Base-by-base conservation (phyloP, 2,329 filamentous ascomycete genomes). In the Penicillium olsonii region DNA sequence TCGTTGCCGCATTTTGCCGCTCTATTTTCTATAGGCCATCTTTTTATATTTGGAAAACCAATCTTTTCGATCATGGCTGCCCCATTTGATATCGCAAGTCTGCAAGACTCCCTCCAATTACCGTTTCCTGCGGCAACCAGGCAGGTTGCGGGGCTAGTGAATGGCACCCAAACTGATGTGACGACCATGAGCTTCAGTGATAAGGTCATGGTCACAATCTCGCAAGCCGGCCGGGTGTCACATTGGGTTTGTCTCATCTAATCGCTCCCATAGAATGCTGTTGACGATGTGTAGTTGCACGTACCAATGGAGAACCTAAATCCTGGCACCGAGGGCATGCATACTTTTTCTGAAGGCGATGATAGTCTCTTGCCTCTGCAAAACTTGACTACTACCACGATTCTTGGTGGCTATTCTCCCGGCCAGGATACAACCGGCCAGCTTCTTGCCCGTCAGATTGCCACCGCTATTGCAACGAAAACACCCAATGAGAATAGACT, bases 201-300 rank as follows among this genome's bases (percentile, higher is more conserved):
- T 79, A 95, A 90, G 72, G 90, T 99, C 62, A 75, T 99, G 61
- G 77, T 99, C 55, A 96, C 91, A 1, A 81, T 97, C 52, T 89
- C 88, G 0, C 94, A 97, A 73, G 83, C 87, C 53, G 92, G 92
- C 6, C 83, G 87, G 51, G 75, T 97, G 39, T 88, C 89, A 17
- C 94, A 97, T 78, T 99, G 94, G 94, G 91, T 96, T 77, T 45
- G 75, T 67, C 12, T 10, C 8, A 12, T 18, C 40, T n/a, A 41
- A n/a, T 11, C 9, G 37, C 3, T n/a, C n/a, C 26, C 11, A 22
- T 27, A n/a, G 26, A 34, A 40, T 12, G 48, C 31, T 24, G 52
- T 44, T 58, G 55, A 57, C 34, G 5, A 10, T 19, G 14, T 37
- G 15, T 26, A 65, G 61, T 56, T 69, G 35, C 67, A 68, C 60